phyloP scores from a whole-genome alignment of 2,329 filamentous ascomycete genomes.

The Beauveria asiatica region DNA sequence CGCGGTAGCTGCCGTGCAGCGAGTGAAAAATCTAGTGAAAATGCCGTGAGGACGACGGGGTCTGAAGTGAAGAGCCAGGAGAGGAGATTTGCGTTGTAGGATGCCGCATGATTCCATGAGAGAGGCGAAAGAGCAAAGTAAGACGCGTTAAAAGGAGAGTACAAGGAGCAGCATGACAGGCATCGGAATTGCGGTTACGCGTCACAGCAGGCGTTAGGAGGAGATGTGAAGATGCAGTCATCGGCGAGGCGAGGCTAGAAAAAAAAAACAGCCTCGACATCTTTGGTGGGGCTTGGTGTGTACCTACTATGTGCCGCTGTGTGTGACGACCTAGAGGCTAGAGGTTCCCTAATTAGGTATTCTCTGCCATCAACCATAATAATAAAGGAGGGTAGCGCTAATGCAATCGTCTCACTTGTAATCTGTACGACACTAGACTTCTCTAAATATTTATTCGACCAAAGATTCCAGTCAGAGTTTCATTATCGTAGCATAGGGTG shows the following conservation, averaged over 20 bases:
- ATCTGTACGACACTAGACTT: no score
- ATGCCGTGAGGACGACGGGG: not conserved
- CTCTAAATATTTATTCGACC: no score
- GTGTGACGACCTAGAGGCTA: no score
- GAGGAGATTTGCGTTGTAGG: not conserved
- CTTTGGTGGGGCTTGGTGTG: not conserved
- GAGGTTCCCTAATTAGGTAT: no score
- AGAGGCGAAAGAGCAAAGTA: not conserved
- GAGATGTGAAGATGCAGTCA: not conserved
- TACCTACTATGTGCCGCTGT: no score
- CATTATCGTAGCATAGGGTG: not conserved
- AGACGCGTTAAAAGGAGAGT: not conserved
- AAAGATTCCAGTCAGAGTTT: no score
- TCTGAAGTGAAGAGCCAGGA: not conserved
- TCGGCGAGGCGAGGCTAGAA: not conserved
- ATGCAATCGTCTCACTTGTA: no score
- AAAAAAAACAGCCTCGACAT: not conserved
- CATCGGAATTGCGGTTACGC: not conserved
- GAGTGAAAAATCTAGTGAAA: conserved; percentile 1
- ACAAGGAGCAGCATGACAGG: not conserved
- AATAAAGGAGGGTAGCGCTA: no score
- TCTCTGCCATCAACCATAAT: no score
- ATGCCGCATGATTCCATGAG: conserved; percentile 9
- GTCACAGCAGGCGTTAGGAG: not conserved
- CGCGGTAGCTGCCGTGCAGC: not conserved